Conservation (phyloP, 805 yeast species). For the Zygosaccharomyces gambellarensis region DNA sequence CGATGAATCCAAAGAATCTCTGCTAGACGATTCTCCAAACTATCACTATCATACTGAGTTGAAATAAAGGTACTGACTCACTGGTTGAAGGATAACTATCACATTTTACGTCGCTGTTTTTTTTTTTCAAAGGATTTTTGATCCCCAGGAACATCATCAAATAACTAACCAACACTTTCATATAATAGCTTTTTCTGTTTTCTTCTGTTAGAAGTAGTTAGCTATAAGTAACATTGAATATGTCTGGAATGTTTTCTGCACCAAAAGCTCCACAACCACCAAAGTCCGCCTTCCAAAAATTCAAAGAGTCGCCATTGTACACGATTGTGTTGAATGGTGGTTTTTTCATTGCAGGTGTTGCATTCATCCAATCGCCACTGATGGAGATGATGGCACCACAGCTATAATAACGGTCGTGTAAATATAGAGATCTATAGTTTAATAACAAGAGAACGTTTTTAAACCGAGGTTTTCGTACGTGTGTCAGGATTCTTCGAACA, state of each 20-base stretch:
- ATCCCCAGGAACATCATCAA: not conserved
- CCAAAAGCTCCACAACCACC: conserved; percentile 27
- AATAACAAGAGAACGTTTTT: too few relatives aligned
- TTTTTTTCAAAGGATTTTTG: not conserved
- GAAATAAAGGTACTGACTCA: not conserved
- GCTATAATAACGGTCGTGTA: conserved; percentile 25
- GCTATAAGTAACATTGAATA: too few relatives aligned
- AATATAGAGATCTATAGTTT: not conserved
- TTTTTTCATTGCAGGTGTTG: conserved; percentile 68
- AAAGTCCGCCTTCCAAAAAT: conserved; percentile 40
- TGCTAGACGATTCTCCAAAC: conserved; percentile 12
- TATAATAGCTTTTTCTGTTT: not conserved
- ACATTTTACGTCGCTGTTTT: not conserved
- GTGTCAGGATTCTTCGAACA: not conserved
- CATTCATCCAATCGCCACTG: conserved; percentile 69
- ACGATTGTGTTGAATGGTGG: conserved; percentile 59
- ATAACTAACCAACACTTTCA: not conserved
- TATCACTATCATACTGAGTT: conserved; percentile 1
- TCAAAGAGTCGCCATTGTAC: conserved; percentile 60
- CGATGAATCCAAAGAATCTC: conserved; percentile 9
- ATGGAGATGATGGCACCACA: conserved; percentile 83
- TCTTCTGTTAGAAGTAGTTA: not conserved
- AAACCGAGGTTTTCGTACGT: not conserved
- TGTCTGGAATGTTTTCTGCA: conserved; percentile 26
- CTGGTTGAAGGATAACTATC: not conserved